Percentiles rank a stretch among this genome's conserved stretches.
Evolutionary conservation across 768 basidiomycete genomes (phyloP).

Genomic region (Udeniomyces megalosporus): DNA sequence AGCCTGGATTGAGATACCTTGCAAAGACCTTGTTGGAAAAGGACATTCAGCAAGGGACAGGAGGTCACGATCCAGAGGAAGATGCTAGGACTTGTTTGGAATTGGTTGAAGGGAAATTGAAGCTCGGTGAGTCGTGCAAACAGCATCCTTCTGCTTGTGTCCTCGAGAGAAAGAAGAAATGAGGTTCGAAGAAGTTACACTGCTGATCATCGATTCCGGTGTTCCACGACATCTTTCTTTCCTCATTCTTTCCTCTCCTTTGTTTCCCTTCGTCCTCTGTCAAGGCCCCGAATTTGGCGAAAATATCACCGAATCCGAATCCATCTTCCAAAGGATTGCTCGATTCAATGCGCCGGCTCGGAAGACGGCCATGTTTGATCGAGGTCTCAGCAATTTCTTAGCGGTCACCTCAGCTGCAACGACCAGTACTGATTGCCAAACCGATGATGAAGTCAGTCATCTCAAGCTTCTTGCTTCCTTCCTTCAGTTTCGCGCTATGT

Average conservation of each 20-base stretch:
- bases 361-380: conserved; percentile 13
- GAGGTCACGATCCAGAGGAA: conserved; percentile 87
- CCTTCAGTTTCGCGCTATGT: background rate
- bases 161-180: background rate
- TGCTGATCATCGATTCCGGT: background rate
- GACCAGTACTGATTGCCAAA: conserved; percentile 1
- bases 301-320: conserved; percentile 67
- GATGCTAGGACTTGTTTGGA: conserved; percentile 81
- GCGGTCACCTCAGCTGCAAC: background rate
- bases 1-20: conserved; percentile 93
- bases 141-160: background rate
- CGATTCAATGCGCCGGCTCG: conserved; percentile 27
- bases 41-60: conserved; percentile 66
- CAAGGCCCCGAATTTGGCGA: conserved; percentile 63
- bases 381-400: conserved; percentile 2
- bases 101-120: conserved; percentile 63
- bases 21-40: conserved; percentile 81
- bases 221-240: no score
- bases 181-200: background rate
- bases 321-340: conserved; percentile 70
- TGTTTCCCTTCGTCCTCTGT: background rate
- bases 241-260: no score
- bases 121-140: conserved; percentile 38
- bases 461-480: background rate
- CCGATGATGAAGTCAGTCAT: conserved; percentile 50